phyloP scores from a whole-genome alignment of 2,329 filamentous ascomycete genomes.

The Penicillium griseofulvum region DNA sequence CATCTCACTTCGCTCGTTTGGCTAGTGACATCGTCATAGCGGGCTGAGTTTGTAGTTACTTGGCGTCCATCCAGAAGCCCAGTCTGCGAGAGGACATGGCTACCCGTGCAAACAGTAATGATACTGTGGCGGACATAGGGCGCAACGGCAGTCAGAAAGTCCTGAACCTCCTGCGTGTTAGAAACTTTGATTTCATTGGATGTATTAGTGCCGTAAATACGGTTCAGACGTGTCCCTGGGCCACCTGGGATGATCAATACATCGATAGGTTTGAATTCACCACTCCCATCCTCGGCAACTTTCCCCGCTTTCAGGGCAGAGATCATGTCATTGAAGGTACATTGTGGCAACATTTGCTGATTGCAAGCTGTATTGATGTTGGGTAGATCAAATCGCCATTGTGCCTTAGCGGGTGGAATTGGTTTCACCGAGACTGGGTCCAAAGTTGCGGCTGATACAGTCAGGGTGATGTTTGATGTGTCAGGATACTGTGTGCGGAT shows the following conservation, averaged over 20 bases:
- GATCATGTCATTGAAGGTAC: slow-evolving; percentile 6
- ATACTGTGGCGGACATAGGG: slow-evolving; percentile 7
- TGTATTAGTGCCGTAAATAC: background rate
- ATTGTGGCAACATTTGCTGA: slow-evolving; percentile 8
- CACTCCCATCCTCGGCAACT: background rate
- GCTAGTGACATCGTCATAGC: background rate
- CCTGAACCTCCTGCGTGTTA: slow-evolving; percentile 6
- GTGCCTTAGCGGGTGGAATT: background rate
- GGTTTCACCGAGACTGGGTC: slow-evolving; percentile 11
- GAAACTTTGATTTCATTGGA: background rate
- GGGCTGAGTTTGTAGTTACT: slow-evolving; percentile 4
- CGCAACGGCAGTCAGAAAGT: slow-evolving; percentile 1
- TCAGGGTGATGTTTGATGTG: slow-evolving; percentile 4
- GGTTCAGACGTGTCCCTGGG: slow-evolving; percentile 1
- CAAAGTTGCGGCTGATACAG: slow-evolving; percentile 4
- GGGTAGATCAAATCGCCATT: slow-evolving; percentile 3
- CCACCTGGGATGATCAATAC: slow-evolving; percentile 7
- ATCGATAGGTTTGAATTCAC: slow-evolving; percentile 3
- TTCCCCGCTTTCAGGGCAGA: slow-evolving; percentile 3
- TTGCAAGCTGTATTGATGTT: background rate
- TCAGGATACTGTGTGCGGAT: slow-evolving; percentile 4
- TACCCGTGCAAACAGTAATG: slow-evolving; percentile 7
- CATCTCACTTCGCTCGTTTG: background rate
- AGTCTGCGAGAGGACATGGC: slow-evolving; percentile 6
- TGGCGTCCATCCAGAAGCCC: background rate